A percentile compares a stretch with the other conserved stretches of the same genome.
Conservation (phyloP, 164 flowering plant genomes). For the Vitis labrusca region DNA sequence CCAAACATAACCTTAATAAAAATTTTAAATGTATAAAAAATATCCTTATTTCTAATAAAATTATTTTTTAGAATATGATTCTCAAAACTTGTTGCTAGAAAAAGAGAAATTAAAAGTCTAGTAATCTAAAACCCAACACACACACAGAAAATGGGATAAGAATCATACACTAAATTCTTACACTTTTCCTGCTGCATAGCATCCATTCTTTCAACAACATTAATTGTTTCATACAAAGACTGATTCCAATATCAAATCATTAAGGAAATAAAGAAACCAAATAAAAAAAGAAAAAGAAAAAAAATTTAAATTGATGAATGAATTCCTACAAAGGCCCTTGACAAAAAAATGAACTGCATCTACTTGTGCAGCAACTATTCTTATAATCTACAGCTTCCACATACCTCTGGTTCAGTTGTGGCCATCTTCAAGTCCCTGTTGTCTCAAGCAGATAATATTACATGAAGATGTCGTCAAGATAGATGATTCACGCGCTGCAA, state of each 20-base stretch:
- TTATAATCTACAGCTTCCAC: conserved; percentile 23
- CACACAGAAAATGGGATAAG: too few species aligned
- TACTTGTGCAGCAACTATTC: conserved; percentile 14
- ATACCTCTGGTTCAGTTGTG: not conserved
- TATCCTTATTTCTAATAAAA: too few species aligned
- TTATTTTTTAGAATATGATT: too few species aligned
- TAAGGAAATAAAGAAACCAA: not conserved
- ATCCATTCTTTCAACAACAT: not conserved
- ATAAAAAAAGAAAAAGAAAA: not conserved
- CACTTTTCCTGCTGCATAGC: not conserved
- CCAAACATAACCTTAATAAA: too few species aligned
- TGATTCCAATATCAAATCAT: conserved; percentile 1
- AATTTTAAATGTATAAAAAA: too few species aligned
- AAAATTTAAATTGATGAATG: conserved; percentile 19
- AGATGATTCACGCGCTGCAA: not conserved
- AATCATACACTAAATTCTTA: too few species aligned
- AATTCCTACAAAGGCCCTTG: conserved; percentile 23
- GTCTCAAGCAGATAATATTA: not conserved
- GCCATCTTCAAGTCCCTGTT: not conserved
- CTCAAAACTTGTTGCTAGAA: too few species aligned
- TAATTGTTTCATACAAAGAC: conserved; percentile 6
- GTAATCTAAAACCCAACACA: too few species aligned
- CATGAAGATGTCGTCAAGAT: not conserved
- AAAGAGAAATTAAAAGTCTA: too few species aligned
- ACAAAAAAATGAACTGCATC: conserved; percentile 13